A percentile compares a stretch with the other conserved stretches of the same genome.
phyloP scores from a whole-genome alignment of 106 monocot genomes.

The Gastrodia elata region DNA sequence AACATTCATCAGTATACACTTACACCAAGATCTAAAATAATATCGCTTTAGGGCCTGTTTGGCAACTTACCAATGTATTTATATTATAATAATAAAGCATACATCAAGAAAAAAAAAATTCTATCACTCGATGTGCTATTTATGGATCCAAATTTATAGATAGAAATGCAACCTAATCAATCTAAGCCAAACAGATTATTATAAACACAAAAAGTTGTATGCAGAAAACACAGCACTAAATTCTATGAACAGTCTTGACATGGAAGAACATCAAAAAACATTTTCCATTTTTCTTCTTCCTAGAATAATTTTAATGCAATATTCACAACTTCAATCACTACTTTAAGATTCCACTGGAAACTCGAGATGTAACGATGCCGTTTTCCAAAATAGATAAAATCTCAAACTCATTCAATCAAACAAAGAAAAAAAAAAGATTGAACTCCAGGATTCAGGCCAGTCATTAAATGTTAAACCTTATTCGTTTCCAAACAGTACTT shows the following conservation, averaged over 20 bases:
- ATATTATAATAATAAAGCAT: background rate
- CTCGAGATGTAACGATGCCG: background rate
- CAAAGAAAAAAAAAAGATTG: background rate
- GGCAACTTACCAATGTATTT: too few relatives aligned
- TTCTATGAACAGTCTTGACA: background rate
- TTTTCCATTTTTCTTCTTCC: background rate
- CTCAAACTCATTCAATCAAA: background rate
- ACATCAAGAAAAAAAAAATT: background rate
- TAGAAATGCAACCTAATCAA: background rate
- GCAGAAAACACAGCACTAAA: background rate
- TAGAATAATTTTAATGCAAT: background rate
- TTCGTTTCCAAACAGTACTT: too few relatives aligned
- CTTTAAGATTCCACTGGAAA: background rate
- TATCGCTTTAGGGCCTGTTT: background rate
- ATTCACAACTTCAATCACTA: background rate
- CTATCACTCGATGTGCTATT: background rate
- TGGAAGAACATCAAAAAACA: background rate
- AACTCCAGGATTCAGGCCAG: too few relatives aligned
- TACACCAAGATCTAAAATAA: background rate
- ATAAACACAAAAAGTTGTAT: background rate
- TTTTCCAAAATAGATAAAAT: background rate
- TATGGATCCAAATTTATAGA: background rate
- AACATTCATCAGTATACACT: background rate
- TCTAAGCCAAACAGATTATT: background rate
- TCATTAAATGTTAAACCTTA: too few relatives aligned